Evolutionary conservation across 768 basidiomycete species (phyloP), one percentile per base, ranked within the genome.

Genomic region (Lentinula detonsa): DNA sequence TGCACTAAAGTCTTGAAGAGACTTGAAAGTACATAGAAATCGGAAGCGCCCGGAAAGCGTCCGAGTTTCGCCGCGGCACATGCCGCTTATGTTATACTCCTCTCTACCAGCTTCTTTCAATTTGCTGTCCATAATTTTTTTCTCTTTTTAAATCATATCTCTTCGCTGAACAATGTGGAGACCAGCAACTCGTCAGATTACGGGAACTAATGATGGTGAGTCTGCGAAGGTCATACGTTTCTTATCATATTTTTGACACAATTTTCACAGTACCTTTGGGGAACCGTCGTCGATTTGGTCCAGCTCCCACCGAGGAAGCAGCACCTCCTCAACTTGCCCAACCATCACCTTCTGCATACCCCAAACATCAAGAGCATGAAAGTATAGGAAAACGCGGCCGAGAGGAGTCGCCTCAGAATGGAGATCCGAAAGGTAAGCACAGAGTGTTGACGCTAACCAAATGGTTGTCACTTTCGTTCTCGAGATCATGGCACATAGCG

Each of bases 201-300:
- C 91, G 42, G 95, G 94, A 61, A 95, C 94, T 21, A 97, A 97
- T 67, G 94, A 96, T 49, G 90, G 93, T 91, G 42, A 67, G 85
- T 28, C 75, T 35, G 48, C n/a, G n/a, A 43, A 53, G 13, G 9
- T 52, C 59, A 58, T 18, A 40, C 53, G 64, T 45, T 61, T 52
- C 51, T 31, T 35, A 59, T 62, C 61, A 15, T 31, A 33, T 42
- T 45, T 56, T 64, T 45, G 61, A 62, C 54, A 59, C 57, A 50
- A 65, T 64, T 64, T 73, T 69, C 64, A 34, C 64, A 87, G 88
- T 85, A 66, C 95, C 95, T 1, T 84, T 97, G 61, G 93, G 91
- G 55, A 83, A 86, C 67, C 88, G 91, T 69, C 90, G 95, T 70
- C 88, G 95, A 59, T 97, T 97, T 76, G 95, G 95, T 56, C 90